phyloP scores from a whole-genome alignment of 805 yeast species.

The Ogataea minuta region DNA sequence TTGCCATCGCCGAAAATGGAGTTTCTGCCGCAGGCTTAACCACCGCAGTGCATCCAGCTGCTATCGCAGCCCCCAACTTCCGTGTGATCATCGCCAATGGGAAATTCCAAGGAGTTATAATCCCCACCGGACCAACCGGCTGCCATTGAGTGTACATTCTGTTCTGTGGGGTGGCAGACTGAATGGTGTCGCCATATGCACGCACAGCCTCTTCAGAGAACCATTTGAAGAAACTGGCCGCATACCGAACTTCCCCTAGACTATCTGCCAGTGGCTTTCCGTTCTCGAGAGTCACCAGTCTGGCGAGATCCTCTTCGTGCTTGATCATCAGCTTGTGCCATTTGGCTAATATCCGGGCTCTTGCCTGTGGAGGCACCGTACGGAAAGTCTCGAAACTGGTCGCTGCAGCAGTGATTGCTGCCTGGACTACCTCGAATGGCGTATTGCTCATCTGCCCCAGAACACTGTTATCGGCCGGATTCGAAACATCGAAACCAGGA shows the following conservation, averaged over 20 bases:
- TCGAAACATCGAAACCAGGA: conserved; percentile 26
- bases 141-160: conserved; percentile 59
- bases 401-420: conserved; percentile 54
- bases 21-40: conserved; percentile 78
- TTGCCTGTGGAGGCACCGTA: conserved; percentile 48
- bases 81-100: conserved; percentile 78
- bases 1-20: conserved; percentile 68
- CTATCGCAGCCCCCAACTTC: conserved; percentile 72
- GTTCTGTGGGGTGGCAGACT: conserved; percentile 46
- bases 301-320: conserved; percentile 63
- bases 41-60: conserved; percentile 80
- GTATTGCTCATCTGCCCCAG: conserved; percentile 56
- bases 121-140: conserved; percentile 79
- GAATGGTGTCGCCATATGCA: conserved; percentile 57
- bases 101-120: conserved; percentile 83
- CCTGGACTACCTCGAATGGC: conserved; percentile 41
- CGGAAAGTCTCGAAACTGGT: conserved; percentile 51
- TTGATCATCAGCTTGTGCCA: conserved; percentile 54
- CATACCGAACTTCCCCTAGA: conserved; percentile 62
- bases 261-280: conserved; percentile 76
- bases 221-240: conserved; percentile 84
- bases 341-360: conserved; percentile 51
- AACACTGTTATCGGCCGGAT: conserved; percentile 64
- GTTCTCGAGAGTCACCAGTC: conserved; percentile 64
- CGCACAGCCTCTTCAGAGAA: conserved; percentile 81